Evolutionary conservation across 1,139 yeast species (phyloP).

Genomic region (Meyerozyma athensensis): DNA sequence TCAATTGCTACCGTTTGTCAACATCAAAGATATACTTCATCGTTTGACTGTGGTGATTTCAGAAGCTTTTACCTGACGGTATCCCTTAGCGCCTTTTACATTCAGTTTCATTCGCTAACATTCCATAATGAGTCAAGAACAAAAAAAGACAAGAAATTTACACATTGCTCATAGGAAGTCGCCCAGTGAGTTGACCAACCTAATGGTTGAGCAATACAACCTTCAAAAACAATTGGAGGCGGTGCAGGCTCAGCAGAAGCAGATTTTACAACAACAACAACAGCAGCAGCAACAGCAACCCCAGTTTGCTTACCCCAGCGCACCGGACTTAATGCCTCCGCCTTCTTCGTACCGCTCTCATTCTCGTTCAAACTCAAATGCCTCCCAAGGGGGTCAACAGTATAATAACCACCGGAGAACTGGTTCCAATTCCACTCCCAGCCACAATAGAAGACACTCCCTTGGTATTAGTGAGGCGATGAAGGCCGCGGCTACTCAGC

Average conservation of each 20-base stretch:
- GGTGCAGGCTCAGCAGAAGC: conserved; percentile 90
- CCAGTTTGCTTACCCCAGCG: conserved; percentile 14
- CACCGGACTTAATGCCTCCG: conserved; percentile 25
- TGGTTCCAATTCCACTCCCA: conserved; percentile 36
- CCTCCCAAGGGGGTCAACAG: conserved; percentile 5
- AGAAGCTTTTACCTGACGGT: too few relatives aligned
- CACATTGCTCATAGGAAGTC: conserved; percentile 94
- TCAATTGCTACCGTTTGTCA: not conserved
- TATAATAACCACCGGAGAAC: conserved; percentile 34
- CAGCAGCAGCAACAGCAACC: conserved; percentile 20
- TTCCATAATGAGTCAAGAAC: not conserved
- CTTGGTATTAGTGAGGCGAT: conserved; percentile 93
- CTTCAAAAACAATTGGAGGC: conserved; percentile 88
- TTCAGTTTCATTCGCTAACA: not conserved
- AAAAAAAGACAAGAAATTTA: conserved; percentile 37
- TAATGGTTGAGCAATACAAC: conserved; percentile 91
- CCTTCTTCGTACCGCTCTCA: conserved; percentile 27
- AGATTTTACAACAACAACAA: conserved; percentile 62
- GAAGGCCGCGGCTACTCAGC: conserved; percentile 85
- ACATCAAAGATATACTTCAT: too few relatives aligned
- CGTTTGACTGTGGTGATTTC: too few relatives aligned
- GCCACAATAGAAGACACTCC: conserved; percentile 90
- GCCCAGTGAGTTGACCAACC: conserved; percentile 89
- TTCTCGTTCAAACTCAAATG: conserved; percentile 35
- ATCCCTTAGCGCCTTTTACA: not conserved